Evolutionary conservation across 2,329 filamentous ascomycete genomes (phyloP).

Genomic region (Claviceps citrina): DNA sequence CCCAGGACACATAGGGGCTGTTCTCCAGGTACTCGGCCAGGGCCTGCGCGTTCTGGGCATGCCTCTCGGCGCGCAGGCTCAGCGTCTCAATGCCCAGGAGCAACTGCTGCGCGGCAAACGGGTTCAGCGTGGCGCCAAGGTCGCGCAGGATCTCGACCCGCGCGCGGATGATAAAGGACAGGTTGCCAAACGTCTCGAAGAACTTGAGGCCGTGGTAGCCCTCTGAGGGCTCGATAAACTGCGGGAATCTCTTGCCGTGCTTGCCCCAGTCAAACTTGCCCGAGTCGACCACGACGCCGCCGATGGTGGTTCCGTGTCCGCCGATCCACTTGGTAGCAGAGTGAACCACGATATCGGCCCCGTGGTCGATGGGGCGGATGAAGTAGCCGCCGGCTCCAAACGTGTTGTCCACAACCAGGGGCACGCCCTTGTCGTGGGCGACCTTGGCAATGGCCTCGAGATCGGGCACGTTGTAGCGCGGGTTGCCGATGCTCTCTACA

Average conservation of each 20-base stretch:
- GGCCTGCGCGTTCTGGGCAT: constrained; percentile 67
- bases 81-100: constrained; percentile 82
- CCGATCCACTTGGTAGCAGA: constrained; percentile 96
- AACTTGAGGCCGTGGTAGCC: constrained; percentile 91
- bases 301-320: constrained; percentile 85
- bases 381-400: constrained; percentile 90
- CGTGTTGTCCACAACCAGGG: constrained; percentile 72
- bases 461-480: constrained; percentile 82
- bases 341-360: constrained; percentile 87
- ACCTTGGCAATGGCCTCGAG: constrained; percentile 73
- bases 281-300: constrained; percentile 69
- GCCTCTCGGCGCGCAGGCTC: constrained; percentile 69
- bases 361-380: constrained; percentile 71
- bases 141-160: constrained; percentile 86
- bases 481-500: constrained; percentile 86
- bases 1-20: constrained; percentile 77
- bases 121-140: constrained; percentile 66
- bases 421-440: constrained; percentile 54
- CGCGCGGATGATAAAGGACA: constrained; percentile 70
- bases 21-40: constrained; percentile 72
- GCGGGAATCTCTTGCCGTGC: constrained; percentile 70
- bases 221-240: constrained; percentile 75
- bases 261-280: constrained; percentile 92
- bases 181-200: constrained; percentile 76
- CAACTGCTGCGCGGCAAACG: constrained; percentile 85